Percentiles rank a stretch among this genome's conserved stretches.
These are phyloP conservation scores for Entophlyctis helioformis DNA, from an alignment of 192 early-diverging fungal genomes.

Conservation along the genomic window DNA sequence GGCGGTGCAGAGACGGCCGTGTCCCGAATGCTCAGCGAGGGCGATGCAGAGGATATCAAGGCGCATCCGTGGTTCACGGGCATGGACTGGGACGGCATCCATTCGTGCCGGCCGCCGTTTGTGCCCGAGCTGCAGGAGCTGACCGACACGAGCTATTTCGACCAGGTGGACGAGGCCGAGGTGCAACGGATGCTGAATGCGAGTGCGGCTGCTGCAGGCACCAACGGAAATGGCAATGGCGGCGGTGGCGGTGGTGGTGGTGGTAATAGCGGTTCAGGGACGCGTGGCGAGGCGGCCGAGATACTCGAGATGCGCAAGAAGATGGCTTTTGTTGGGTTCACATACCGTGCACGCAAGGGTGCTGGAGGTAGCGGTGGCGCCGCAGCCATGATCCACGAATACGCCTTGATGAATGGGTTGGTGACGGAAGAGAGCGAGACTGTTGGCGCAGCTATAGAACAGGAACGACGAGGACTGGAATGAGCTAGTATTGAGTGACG, in stretches of 20 bases:
- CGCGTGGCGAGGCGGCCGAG: constrained; percentile 24
- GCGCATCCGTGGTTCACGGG: constrained; percentile 34
- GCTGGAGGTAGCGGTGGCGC: too few species aligned
- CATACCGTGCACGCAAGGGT: constrained; percentile 17
- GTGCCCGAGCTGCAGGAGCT: constrained; percentile 14
- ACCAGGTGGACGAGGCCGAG: constrained; percentile 35
- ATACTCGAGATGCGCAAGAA: constrained; percentile 50
- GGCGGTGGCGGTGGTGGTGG: background rate
- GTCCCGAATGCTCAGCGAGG: background rate
- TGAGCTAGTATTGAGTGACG: too few species aligned
- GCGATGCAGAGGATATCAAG: constrained; percentile 30
- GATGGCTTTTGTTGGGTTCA: constrained; percentile 49
- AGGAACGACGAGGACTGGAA: too few species aligned
- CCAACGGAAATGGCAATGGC: background rate
- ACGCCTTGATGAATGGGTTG: too few species aligned
- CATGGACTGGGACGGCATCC: constrained; percentile 29
- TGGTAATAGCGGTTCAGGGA: background rate
- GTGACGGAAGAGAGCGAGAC: too few species aligned
- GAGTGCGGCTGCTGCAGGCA: background rate
- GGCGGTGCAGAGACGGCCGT: background rate
- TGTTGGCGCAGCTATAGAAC: too few species aligned
- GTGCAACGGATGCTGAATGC: constrained; percentile 16
- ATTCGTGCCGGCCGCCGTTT: constrained; percentile 14
- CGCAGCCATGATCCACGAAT: too few species aligned
- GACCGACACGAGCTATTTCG: constrained; percentile 31